Conservation (phyloP, 2,329 filamentous ascomycete genomes). For the Chaetoscypha palmicola region DNA sequence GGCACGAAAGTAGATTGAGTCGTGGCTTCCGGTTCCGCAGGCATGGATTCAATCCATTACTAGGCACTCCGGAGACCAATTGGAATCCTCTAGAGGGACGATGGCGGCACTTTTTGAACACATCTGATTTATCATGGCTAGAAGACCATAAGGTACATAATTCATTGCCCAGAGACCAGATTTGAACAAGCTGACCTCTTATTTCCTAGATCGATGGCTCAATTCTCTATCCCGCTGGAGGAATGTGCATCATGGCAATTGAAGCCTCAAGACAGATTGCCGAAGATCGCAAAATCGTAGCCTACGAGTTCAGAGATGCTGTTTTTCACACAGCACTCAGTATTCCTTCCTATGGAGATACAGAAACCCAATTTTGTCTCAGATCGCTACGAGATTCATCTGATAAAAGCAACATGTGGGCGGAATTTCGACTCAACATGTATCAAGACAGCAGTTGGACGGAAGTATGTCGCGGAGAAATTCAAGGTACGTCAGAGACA, state of each 20-base stretch:
- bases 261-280: slow-evolving; percentile 22
- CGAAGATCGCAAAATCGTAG: slow-evolving; percentile 1
- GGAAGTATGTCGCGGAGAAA: neutral
- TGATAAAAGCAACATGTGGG: neutral
- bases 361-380: slow-evolving; percentile 1
- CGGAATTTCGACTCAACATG: neutral
- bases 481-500: neutral
- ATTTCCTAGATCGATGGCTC: neutral
- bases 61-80: slow-evolving; percentile 23
- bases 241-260: slow-evolving; percentile 28
- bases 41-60: slow-evolving; percentile 34
- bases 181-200: slow-evolving; percentile 23
- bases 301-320: slow-evolving; percentile 33
- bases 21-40: slow-evolving; percentile 39
- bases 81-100: slow-evolving; percentile 16
- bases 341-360: slow-evolving; percentile 27
- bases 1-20: slow-evolving; percentile 44
- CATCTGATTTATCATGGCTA: slow-evolving; percentile 26
- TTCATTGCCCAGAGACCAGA: slow-evolving; percentile 25
- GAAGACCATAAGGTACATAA: slow-evolving; percentile 22
- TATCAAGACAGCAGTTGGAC: neutral
- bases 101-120: slow-evolving; percentile 27
- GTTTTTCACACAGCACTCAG: slow-evolving; percentile 39
- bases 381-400: neutral
- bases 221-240: slow-evolving; percentile 28